Percentiles rank a stretch among this genome's conserved stretches.
Evolutionary conservation across 108 stramenopile species (phyloP).

Genomic region (Cyclotella atomus): DNA sequence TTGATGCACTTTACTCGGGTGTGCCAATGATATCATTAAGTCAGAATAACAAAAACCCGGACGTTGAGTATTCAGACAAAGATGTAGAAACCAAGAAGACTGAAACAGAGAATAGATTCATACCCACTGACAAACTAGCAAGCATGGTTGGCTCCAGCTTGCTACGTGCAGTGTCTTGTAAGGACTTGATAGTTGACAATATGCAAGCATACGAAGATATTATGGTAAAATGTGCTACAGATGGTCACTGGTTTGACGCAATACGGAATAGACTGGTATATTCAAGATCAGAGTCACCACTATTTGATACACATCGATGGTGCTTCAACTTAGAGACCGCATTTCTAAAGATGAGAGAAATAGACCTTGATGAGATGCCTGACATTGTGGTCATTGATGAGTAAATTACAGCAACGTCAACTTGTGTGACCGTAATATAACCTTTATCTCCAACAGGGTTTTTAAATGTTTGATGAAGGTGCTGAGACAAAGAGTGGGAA

Average conservation of each 20-base stretch:
- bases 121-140: conserved; percentile 75
- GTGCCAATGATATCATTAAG: conserved; percentile 82
- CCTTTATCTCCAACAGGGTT: no score
- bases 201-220: conserved; percentile 70
- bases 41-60: conserved; percentile 1
- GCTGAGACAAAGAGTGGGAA: no score
- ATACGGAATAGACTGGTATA: conserved; percentile 19
- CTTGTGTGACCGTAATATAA: no score
- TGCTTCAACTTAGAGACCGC: conserved; percentile 53
- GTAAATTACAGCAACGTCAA: no score
- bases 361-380: conserved; percentile 7
- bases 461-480: no score
- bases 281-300: conserved; percentile 21
- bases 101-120: conserved; percentile 2
- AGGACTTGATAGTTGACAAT: conserved; percentile 46
- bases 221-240: conserved; percentile 64
- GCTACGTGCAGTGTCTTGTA: conserved; percentile 60
- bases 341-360: conserved; percentile 22
- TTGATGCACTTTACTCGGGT: conserved; percentile 62
- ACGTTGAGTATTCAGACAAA: not conserved
- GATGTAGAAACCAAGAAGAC: not conserved
- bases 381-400: conserved; percentile 24
- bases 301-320: conserved; percentile 63
- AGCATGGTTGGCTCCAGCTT: conserved; percentile 81
- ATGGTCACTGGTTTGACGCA: conserved; percentile 44